Evolutionary conservation across 2,329 filamentous ascomycete species (phyloP), one percentile per base, ranked within the genome.

Genomic region (Fusarium sororula): DNA sequence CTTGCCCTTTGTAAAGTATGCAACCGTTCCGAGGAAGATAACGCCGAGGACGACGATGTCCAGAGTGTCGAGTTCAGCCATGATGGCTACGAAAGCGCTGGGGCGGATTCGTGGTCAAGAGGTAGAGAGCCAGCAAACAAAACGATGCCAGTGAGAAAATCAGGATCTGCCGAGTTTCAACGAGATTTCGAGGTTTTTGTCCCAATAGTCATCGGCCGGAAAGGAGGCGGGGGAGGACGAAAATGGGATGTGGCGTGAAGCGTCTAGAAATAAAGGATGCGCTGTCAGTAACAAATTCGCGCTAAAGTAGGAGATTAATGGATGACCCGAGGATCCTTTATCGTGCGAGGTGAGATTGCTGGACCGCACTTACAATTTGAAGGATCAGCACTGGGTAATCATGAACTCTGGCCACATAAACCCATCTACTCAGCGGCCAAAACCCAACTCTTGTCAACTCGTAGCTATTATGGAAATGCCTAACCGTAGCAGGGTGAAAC

Each of bases 1-100:
- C 75, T 92, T 96, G 80, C 96, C 96, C 83, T 99, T 99, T 76
- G 96, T 98, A 85, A 99, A 97, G 86, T 98, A 99, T 81, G 96
- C 96, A 70, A 95, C 82, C 54, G 95, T 98, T 76, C 94, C 96
- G 66, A 97, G 83, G 63, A 98, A 89, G 78, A 99, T 92, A 66
- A 90, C 90, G 72, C 91, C 90, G 76, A 99, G 93, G 88, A 99
- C 96, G 79, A 98, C 84, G 79, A 98, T 89, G 89, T 99, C 96
- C 86, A 99, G 87, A 32, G 95, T 97, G 83, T 99, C 96, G 82
- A 99, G 91, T 88, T 98, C 93, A 77, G 96, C 94, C 96, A 99
- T 98, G 79, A 76, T 88, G 82, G 81, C 66, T 66, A 62, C 60
- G 47, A 41, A 54, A 70, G 65, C 65, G 72, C 70, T 44, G 42